Conservation (phyloP, 2,329 filamentous ascomycete species). For the Apiospora saccharicola region DNA sequence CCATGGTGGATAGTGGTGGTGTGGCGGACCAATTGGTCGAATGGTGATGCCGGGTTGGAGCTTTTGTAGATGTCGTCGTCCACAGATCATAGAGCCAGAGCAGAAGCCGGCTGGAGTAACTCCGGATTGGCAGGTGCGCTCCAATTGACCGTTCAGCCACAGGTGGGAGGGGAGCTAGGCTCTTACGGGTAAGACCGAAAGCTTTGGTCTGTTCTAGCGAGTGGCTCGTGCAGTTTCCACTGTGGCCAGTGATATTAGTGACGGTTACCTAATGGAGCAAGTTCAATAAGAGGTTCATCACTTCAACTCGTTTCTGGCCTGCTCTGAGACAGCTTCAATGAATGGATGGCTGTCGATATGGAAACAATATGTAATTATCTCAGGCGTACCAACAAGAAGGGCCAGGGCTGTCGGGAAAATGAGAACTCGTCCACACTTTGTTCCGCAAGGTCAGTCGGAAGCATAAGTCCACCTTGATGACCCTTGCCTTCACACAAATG, state of each 20-base stretch:
- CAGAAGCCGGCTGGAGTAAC: constrained; percentile 17
- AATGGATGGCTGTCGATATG: too few species aligned
- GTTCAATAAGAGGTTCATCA: not conserved
- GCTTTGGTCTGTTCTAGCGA: not conserved
- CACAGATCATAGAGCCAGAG: constrained; percentile 20
- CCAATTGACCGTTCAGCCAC: constrained; percentile 4
- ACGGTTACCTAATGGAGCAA: not conserved
- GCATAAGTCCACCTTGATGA: not conserved
- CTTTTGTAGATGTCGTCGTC: constrained; percentile 24
- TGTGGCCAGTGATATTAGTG: not conserved
- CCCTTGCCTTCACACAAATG: not conserved
- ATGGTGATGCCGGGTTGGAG: constrained; percentile 21
- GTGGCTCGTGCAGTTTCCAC: not conserved
- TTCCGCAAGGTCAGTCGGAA: not conserved
- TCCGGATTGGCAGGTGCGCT: constrained; percentile 17
- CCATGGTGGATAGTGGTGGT: constrained; percentile 52
- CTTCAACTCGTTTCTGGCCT: not conserved
- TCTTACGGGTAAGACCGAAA: not conserved
- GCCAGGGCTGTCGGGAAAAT: not conserved
- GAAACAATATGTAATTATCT: too few species aligned
- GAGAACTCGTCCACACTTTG: not conserved
- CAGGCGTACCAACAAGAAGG: too few species aligned
- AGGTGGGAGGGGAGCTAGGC: not conserved
- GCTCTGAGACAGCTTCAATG: too few species aligned
- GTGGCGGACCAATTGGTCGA: constrained; percentile 25